Evolutionary conservation across 768 basidiomycete species (phyloP), one percentile per base, ranked within the genome.

Genomic region (Russula brevipes): DNA sequence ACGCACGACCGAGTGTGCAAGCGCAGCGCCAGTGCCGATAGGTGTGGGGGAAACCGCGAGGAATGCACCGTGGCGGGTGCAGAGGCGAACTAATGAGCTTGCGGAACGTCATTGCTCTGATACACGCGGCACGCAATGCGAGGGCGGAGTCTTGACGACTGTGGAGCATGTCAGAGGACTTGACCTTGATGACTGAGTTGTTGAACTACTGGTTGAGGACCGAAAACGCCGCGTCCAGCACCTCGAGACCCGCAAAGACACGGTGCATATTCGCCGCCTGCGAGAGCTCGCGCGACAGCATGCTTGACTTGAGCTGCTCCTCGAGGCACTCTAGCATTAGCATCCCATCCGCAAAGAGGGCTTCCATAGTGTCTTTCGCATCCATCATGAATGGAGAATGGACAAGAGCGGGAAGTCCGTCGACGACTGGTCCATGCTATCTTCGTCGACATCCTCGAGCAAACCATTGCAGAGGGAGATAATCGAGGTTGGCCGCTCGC

Each of bases 381-480:
- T 59, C 57, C 14, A 16, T 33, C 30, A 50, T 50, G 39, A 59
- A 51, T 4, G 57, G 57, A 5, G 57, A 59, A 24, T 42, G 49
- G 17, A 59, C 51, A 39, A 59, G 38, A 3, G 49, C 57, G 5
- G 57, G 57, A n/a, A 59, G 50, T 59, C 57, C 57, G 9, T 17
- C 17, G 16, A 59, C 36, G 31, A 51, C 44, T 59, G 41, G 39
- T 59, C 38, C 57, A 59, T 59, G 19, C 12, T 33, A 9, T 59
- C 47, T 47, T 59, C 57, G 24, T 59, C 57, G 6, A 42, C 47
- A 31, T 51, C 47, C 17, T 50, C 7, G 49, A 59, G 39, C 24
- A 24, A 59, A 44, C 49, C 57, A 59, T 51, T 59, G 39, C 39
- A 59, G 16, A n/a, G 57, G 49, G n/a, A 42, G 57, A 35, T 42